Evolutionary conservation across 2,329 filamentous ascomycete genomes (phyloP).

Genomic region (Karstenula rhodostoma): DNA sequence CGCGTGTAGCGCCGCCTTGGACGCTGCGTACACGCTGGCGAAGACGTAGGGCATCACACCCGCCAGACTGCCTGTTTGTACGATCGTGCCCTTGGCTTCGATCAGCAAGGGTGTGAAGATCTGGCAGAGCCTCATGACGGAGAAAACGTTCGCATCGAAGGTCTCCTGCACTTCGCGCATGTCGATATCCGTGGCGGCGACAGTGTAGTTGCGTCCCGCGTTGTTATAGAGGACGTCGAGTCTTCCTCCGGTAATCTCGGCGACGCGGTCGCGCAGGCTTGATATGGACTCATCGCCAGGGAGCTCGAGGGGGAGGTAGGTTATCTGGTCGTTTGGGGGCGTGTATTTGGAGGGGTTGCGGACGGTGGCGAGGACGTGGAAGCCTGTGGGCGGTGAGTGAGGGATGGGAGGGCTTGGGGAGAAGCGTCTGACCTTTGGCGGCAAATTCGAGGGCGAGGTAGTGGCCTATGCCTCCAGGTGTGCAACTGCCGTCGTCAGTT

Average conservation of each 20-base stretch:
- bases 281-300: conserved; percentile 59
- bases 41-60: conserved; percentile 49
- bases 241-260: conserved; percentile 55
- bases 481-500: conserved; percentile 50
- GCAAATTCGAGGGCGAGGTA: conserved; percentile 66
- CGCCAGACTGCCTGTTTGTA: conserved; percentile 56
- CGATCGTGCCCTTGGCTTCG: conserved; percentile 54
- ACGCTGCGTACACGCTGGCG: conserved; percentile 62
- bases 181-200: conserved; percentile 65
- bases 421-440: conserved; percentile 41
- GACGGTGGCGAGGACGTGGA: conserved; percentile 67
- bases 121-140: conserved; percentile 65
- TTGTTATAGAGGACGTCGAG: conserved; percentile 69
- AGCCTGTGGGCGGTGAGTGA: conserved; percentile 44
- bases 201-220: conserved; percentile 64
- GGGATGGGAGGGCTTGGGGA: neutral
- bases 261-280: conserved; percentile 57
- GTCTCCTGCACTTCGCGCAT: conserved; percentile 38
- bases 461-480: conserved; percentile 66
- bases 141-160: conserved; percentile 60
- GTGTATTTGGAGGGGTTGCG: conserved; percentile 59
- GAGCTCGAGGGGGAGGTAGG: conserved; percentile 64
- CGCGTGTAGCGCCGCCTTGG: conserved; percentile 66
- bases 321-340: conserved; percentile 60
- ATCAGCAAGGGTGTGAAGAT: conserved; percentile 64